phyloP scores from a whole-genome alignment of 305 asterid species.

The Caryopteris hybrid region DNA sequence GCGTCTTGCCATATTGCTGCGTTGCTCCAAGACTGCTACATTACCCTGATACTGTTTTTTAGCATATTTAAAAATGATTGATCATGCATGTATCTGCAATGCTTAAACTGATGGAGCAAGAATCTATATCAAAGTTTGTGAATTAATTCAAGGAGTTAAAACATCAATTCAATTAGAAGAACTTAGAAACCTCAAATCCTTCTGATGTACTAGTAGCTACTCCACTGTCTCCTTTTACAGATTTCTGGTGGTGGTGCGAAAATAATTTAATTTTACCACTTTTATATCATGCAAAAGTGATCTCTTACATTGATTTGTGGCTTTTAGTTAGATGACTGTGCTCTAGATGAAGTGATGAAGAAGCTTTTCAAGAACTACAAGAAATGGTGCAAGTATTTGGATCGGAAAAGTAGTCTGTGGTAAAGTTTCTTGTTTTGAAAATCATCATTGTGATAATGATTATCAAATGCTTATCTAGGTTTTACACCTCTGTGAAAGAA shows the following conservation, averaged over 20 bases:
- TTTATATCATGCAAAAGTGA: not conserved
- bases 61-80: not conserved
- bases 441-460: not conserved
- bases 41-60: not conserved
- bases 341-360: constrained; percentile 96
- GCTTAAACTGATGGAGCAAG: not conserved
- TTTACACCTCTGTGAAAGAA: not conserved
- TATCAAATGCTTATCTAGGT: not conserved
- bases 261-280: not conserved
- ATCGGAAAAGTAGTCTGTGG: constrained; percentile 94
- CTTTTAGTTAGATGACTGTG: constrained; percentile 87
- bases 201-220: not conserved
- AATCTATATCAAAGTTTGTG: not conserved
- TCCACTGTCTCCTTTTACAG: not conserved
- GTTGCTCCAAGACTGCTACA: not conserved
- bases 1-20: not conserved
- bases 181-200: not conserved
- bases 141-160: not conserved
- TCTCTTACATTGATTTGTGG: constrained; percentile 9
- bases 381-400: constrained; percentile 99
- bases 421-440: constrained; percentile 16
- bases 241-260: no score
- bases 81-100: not conserved
- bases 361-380: constrained; percentile 95
- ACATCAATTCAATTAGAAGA: not conserved